Conservation (phyloP, 768 basidiomycete species). For the Lactarius sanguifluus region DNA sequence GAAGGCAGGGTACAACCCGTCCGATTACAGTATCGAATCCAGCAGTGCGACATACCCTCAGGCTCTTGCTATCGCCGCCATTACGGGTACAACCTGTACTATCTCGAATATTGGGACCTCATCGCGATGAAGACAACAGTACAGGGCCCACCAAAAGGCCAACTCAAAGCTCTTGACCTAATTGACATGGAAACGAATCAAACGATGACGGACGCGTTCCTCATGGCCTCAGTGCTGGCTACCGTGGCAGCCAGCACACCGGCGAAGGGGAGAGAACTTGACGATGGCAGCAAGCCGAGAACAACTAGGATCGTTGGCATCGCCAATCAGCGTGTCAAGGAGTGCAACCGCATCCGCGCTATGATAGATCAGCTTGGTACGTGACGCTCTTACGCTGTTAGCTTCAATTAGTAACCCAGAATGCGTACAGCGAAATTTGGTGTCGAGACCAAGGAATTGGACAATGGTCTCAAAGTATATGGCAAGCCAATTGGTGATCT, state of each 20-base stretch:
- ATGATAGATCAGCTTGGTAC: conserved; percentile 95
- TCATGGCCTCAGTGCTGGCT: conserved; percentile 90
- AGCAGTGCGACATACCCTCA: conserved; percentile 92
- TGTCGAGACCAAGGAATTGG: conserved; percentile 86
- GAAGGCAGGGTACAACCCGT: conserved; percentile 77
- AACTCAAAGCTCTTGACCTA: conserved; percentile 77
- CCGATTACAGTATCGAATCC: conserved; percentile 84
- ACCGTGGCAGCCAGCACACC: conserved; percentile 63
- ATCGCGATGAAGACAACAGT: conserved; percentile 88
- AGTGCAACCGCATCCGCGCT: conserved; percentile 94
- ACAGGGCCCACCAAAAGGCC: conserved; percentile 79
- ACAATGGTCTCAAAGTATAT: conserved; percentile 89
- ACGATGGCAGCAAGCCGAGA: conserved; percentile 37
- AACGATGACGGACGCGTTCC: conserved; percentile 98
- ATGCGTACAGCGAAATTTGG: conserved; percentile 80
- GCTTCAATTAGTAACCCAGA: neutral
- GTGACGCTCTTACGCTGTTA: conserved; percentile 30
- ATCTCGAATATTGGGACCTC: conserved; percentile 87
- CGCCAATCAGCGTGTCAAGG: conserved; percentile 97
- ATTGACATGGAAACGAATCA: conserved; percentile 78
- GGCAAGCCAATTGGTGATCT: conserved; percentile 69
- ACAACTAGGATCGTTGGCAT: conserved; percentile 90
- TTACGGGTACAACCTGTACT: conserved; percentile 95
- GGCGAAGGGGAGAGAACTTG: conserved; percentile 49
- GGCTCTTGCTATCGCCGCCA: conserved; percentile 83